Conservation (phyloP, 768 basidiomycete species). For the Rossbeevera mucosa region DNA sequence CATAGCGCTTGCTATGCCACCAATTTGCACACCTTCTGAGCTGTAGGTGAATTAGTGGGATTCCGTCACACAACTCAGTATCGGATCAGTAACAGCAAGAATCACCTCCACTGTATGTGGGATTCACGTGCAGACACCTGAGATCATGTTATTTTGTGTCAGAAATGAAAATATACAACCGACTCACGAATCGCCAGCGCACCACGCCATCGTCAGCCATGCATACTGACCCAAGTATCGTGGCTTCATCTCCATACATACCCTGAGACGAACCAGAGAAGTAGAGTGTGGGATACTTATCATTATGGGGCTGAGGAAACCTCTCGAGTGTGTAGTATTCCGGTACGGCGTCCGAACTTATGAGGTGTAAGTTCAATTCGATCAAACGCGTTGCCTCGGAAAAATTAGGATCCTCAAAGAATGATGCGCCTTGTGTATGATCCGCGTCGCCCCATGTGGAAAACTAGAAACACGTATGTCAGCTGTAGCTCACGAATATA, state of each 20-base stretch:
- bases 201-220: constrained; percentile 45
- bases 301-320: constrained; percentile 20
- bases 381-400: constrained; percentile 64
- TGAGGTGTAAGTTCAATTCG: constrained; percentile 49
- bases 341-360: constrained; percentile 28
- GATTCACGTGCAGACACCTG: constrained; percentile 54
- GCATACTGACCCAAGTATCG: constrained; percentile 46
- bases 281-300: constrained; percentile 40
- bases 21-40: constrained; percentile 64
- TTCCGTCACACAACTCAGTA: background rate
- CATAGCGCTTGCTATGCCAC: constrained; percentile 57
- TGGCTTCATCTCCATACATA: constrained; percentile 39
- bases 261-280: constrained; percentile 46
- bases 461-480: constrained; percentile 8
- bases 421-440: constrained; percentile 25
- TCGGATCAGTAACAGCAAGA: constrained; percentile 2
- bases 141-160: constrained; percentile 4
- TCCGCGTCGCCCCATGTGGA: constrained; percentile 20
- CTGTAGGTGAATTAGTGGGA: constrained; percentile 29
- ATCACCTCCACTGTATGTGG: constrained; percentile 57
- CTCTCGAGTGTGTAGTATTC: constrained; percentile 16
- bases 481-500: background rate
- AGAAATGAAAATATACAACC: background rate
- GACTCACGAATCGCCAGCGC: constrained; percentile 59
- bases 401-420: constrained; percentile 52